phyloP scores from a whole-genome alignment of 176 grass and related monocot species.

The Dactylis glomerata region DNA sequence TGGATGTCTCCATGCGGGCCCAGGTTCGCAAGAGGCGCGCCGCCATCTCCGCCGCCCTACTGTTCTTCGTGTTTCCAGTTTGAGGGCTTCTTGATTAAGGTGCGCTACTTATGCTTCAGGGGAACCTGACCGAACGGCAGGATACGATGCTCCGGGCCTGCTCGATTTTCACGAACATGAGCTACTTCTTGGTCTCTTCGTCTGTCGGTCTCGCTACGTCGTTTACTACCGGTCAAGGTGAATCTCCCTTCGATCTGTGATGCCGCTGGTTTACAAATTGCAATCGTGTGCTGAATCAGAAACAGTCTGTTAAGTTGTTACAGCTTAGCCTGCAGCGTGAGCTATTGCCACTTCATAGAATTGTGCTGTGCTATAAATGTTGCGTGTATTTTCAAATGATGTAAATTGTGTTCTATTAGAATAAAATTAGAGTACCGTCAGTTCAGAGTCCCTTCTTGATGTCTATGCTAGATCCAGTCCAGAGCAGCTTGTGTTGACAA shows the following conservation, averaged over 20 bases:
- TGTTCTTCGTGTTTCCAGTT: neutral
- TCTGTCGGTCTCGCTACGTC: neutral
- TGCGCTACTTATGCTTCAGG: conserved; percentile 10
- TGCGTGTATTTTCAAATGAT: neutral
- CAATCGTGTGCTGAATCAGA: neutral
- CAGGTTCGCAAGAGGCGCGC: conserved; percentile 12
- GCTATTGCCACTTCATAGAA: neutral
- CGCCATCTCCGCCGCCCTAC: neutral
- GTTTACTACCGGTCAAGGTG: neutral
- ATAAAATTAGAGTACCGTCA: neutral
- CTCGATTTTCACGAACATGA: neutral
- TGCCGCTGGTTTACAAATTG: neutral
- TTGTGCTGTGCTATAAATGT: neutral
- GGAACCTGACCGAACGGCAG: neutral
- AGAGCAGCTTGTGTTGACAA: neutral
- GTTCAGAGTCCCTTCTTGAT: neutral
- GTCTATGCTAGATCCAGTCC: neutral
- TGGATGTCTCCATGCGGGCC: neutral
- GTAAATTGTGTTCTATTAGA: neutral
- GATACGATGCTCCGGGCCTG: neutral
- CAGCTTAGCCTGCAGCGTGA: neutral
- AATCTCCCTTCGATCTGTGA: neutral
- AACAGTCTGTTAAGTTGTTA: neutral
- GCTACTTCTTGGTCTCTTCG: neutral
- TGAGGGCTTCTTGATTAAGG: neutral